Conservation (phyloP, 1,139 yeast genomes). For the Lodderomyces margitis region DNA sequence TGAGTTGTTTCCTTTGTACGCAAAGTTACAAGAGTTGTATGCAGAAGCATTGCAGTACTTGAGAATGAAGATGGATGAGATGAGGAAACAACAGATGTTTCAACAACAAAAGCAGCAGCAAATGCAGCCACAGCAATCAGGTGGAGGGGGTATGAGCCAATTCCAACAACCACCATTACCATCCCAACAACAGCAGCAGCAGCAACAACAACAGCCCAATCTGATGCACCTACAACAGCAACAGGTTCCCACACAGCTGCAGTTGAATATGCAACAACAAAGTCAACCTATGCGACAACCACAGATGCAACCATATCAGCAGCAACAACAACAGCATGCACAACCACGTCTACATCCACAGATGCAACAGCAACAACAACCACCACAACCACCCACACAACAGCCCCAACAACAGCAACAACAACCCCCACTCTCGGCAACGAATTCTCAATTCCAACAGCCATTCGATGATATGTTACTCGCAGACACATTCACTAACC, state of each 20-base stretch:
- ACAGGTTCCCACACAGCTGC: constrained; percentile 6
- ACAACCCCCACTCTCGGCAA: constrained; percentile 1
- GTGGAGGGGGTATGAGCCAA: constrained; percentile 1
- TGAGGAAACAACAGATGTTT: constrained; percentile 28
- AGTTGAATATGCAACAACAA: constrained; percentile 2
- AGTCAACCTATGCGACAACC: constrained; percentile 1
- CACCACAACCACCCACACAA: constrained; percentile 8
- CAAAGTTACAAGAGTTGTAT: constrained; percentile 48
- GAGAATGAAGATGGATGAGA: constrained; percentile 45
- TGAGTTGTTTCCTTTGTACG: constrained; percentile 47
- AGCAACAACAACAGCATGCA: constrained; percentile 6
- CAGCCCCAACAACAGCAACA: constrained; percentile 6
- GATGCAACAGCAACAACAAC: constrained; percentile 8
- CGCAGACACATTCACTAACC: constrained; percentile 3
- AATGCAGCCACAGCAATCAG: constrained; percentile 9
- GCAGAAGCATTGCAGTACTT: constrained; percentile 54
- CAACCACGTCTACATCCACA: constrained; percentile 7
- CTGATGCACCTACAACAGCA: constrained; percentile 5
- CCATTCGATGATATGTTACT: constrained; percentile 5
- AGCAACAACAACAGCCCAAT: constrained; percentile 1
- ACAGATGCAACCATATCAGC: background rate
- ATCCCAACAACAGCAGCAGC: constrained; percentile 1
- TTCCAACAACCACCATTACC: constrained; percentile 3
- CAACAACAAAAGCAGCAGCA: constrained; percentile 13
- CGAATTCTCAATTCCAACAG: background rate